Base-by-base conservation (phyloP, 1,139 yeast species). In the Pichia sp. region DNA sequence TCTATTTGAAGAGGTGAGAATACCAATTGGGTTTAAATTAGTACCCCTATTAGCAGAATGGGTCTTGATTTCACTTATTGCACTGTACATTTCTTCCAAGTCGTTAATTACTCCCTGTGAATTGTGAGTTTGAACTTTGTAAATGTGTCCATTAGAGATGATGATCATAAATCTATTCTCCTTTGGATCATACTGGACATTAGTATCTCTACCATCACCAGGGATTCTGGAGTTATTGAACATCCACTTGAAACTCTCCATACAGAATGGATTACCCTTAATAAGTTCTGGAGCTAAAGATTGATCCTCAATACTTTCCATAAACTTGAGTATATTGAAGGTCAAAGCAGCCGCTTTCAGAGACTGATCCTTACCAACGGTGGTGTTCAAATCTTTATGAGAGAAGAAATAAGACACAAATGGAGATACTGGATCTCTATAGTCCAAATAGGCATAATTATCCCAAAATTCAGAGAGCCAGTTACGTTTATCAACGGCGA, bases 401-500 rank as follows among this genome's bases (percentile, higher is more conserved):
- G 81, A 73, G 62, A 77, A 88, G 53, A 87, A 91, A 64, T 91
- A 91, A 11, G 95, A 84, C 27, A 86, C 96, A 56, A 78, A 87
- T 13, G 97, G 97, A 22, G 85, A 86, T 18, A 91, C 85, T 0
- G 97, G 95, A 59, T 86, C 97, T 50, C 94, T 74, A 63, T 86
- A 87, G 28, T 84, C 77, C 67, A 91, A 67, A 62, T 91, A 91
- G 22, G 96, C 95, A 50, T 82, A 86, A 53, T 84, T 84, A 59
- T 88, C 95, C 98, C 98, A 91, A 71, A 82, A 86, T 44, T 76
- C 82, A 37, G 85, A 76, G 54, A 91, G 72, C 98, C 98, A 91
- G 61, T 91, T 91, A 56, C 85, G 79, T 37, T 60, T 64, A 39
- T 56, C 62, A 27, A 62, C 53, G 28, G 93, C 79, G 50, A 75